These are phyloP conservation scores for Ceraceosorus guamensis DNA, from an alignment of 1,284 basidiomycete genomes.

Conservation along the genomic window DNA sequence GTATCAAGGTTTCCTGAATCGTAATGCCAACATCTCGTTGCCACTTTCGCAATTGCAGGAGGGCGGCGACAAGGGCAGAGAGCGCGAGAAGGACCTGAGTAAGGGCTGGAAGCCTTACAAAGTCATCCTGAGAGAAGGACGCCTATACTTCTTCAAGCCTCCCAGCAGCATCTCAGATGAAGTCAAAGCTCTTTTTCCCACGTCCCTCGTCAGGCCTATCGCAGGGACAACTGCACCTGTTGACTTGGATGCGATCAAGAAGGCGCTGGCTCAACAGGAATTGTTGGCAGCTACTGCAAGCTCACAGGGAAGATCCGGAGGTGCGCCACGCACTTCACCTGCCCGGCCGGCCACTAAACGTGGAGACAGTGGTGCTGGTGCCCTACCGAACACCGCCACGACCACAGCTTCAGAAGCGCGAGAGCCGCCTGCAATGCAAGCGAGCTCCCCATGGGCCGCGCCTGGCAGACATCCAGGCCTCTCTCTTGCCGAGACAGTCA, in stretches of 20 bases:
- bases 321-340: not conserved
- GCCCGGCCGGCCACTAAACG: not conserved
- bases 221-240: slow-evolving; percentile 2
- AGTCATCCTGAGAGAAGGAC: slow-evolving; percentile 35
- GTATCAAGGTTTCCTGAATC: slow-evolving; percentile 33
- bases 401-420: not conserved
- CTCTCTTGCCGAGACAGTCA: slow-evolving; percentile 14
- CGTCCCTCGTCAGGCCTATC: slow-evolving; percentile 13
- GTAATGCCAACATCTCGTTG: slow-evolving; percentile 37
- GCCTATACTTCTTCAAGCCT: slow-evolving; percentile 43
- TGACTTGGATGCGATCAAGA: slow-evolving; percentile 21
- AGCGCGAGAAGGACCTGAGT: slow-evolving; percentile 35
- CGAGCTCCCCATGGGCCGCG: slow-evolving; percentile 17
- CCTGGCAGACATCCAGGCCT: slow-evolving; percentile 30
- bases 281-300: slow-evolving; percentile 28
- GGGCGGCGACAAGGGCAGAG: slow-evolving; percentile 19
- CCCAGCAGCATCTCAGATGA: slow-evolving; percentile 35
- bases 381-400: not conserved
- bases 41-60: slow-evolving; percentile 24
- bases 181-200: slow-evolving; percentile 35
- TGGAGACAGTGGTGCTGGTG: not conserved
- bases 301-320: not conserved
- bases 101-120: slow-evolving; percentile 48
- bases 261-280: slow-evolving; percentile 29
- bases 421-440: too few species aligned